Percentiles rank a stretch among this genome's conserved stretches.
phyloP scores from a whole-genome alignment of 2,329 filamentous ascomycete species.

The Colletotrichum shisoi region DNA sequence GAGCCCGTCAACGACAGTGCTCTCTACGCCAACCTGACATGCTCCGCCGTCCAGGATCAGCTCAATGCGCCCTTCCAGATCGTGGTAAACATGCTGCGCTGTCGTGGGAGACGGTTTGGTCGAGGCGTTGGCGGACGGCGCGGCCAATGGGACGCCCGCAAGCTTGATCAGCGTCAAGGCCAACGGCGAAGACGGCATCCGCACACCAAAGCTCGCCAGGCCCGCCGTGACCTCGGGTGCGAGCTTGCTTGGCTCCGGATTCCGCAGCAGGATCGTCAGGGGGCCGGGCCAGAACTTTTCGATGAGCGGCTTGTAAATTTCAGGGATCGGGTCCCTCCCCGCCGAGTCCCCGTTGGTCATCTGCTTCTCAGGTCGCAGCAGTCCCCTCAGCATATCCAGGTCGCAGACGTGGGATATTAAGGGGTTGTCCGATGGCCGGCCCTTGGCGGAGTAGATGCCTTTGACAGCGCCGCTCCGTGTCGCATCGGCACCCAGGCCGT shows the following conservation, averaged over 20 bases:
- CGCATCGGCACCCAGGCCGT: conserved; percentile 94
- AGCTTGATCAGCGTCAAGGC: conserved; percentile 86
- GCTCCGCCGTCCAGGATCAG: conserved; percentile 88
- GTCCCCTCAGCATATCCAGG: conserved; percentile 72
- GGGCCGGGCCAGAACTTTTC: conserved; percentile 92
- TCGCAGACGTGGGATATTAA: conserved; percentile 92
- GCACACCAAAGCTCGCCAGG: conserved; percentile 82
- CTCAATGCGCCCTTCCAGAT: conserved; percentile 81
- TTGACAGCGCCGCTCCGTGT: conserved; percentile 82
- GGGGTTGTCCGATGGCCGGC: conserved; percentile 90
- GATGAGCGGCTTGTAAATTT: conserved; percentile 80
- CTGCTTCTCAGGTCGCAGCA: conserved; percentile 56
- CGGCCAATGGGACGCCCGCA: conserved; percentile 80
- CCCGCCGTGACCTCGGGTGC: conserved; percentile 93
- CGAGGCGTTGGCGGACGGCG: conserved; percentile 92
- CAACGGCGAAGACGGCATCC: conserved; percentile 87
- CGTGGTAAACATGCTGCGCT: conserved; percentile 86
- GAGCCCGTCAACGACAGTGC: conserved; percentile 93
- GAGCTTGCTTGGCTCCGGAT: conserved; percentile 72
- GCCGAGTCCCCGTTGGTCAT: conserved; percentile 32
- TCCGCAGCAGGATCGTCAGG: conserved; percentile 86
- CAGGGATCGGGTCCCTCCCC: conserved; percentile 63
- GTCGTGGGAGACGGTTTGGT: conserved; percentile 92
- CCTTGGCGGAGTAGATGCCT: conserved; percentile 93
- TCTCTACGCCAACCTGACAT: conserved; percentile 91